Conservation (phyloP, 148 eudicot genomes). For the Gaultheria prostrata region DNA sequence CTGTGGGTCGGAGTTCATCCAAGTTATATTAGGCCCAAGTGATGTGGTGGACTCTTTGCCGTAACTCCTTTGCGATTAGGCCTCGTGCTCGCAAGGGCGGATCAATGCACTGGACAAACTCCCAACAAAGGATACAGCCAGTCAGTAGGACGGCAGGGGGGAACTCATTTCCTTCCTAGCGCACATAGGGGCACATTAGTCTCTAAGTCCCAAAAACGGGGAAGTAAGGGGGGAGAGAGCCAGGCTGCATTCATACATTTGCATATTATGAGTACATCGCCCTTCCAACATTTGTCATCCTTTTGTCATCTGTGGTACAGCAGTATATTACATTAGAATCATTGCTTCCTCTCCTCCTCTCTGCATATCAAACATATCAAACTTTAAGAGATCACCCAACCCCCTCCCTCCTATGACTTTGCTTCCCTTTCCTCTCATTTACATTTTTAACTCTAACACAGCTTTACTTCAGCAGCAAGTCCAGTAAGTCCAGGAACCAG, state of each 20-base stretch:
- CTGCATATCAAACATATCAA: conserved; percentile 8
- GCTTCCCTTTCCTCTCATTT: background rate
- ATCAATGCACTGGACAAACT: no score
- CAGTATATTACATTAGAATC: background rate
- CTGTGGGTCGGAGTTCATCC: no score
- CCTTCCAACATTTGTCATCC: background rate
- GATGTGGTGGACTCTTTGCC: no score
- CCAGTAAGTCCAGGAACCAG: background rate
- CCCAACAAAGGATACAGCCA: background rate
- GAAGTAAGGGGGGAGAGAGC: background rate
- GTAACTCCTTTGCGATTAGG: no score
- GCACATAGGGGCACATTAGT: background rate
- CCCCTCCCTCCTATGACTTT: background rate
- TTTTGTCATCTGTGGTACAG: background rate
- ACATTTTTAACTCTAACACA: background rate
- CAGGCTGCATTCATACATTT: background rate
- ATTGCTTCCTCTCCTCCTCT: background rate
- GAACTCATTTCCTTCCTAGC: background rate
- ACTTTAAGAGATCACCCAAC: background rate
- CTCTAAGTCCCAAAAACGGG: background rate
- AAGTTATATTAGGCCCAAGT: no score
- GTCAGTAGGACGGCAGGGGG: background rate
- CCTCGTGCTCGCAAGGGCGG: no score
- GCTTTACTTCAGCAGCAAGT: background rate
- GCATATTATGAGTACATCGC: background rate